phyloP scores from a whole-genome alignment of 345 rosid species.

The Euphorbia tirucalli region DNA sequence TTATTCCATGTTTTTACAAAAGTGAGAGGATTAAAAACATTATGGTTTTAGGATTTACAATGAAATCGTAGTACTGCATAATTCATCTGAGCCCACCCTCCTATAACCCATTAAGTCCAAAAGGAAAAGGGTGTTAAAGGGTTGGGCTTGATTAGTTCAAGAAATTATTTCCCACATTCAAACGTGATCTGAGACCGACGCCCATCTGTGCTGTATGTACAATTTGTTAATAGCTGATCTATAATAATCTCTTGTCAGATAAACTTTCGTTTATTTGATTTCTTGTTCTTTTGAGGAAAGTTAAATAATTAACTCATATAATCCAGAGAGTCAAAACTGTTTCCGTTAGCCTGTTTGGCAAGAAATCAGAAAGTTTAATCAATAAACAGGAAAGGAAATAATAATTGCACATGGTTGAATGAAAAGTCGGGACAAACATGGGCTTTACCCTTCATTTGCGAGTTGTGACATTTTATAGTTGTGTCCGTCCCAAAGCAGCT shows the following conservation, averaged over 20 bases:
- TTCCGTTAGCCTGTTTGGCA: not conserved
- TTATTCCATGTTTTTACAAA: not conserved
- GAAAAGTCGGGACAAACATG: not conserved
- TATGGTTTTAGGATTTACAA: not conserved
- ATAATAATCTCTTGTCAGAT: not conserved
- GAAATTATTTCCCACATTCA: not conserved
- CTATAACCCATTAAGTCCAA: not conserved
- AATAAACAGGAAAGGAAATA: not conserved
- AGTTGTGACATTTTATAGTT: not conserved
- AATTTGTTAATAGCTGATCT: not conserved
- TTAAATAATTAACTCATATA: not conserved
- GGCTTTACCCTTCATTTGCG: not conserved
- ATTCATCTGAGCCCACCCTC: not conserved
- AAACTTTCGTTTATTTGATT: not conserved
- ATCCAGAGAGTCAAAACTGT: not conserved
- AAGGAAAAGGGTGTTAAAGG: not conserved
- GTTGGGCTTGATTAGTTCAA: not conserved
- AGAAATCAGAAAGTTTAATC: not conserved
- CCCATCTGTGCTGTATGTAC: conserved; percentile 1
- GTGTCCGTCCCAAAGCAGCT: not conserved
- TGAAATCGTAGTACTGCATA: not conserved
- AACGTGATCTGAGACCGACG: not conserved
- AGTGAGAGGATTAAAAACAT: not conserved
- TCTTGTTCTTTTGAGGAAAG: not conserved
- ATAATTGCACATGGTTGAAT: conserved; percentile 1